Base-by-base conservation (phyloP, 148 eudicot genomes). In the Amaranthus palmeri region DNA sequence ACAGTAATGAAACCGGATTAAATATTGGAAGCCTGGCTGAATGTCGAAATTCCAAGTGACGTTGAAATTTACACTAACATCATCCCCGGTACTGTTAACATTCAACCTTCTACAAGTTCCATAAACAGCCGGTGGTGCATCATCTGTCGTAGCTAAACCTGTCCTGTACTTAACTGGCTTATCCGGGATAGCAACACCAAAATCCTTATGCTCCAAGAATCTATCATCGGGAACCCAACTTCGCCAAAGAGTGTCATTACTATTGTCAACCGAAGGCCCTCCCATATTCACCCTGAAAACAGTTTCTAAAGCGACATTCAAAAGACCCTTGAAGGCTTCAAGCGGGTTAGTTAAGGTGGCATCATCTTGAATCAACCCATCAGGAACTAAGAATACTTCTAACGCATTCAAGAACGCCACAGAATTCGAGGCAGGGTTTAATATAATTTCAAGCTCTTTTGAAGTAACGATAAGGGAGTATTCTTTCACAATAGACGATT, bases 251-350 rank as follows among this genome's bases (percentile, higher is more conserved):
- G 87, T 85, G 76, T 92, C 97, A 77, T 88, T 92, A 53, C 17
- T 50, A 11, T 73, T 72, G 8, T 85, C 72, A 58, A 90, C 85
- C 0, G 40, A 50, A 2, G 91, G 81, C 18, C 96, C 97, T 40
- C 97, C 96, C 91, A 92, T 88, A 67, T 92, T 92, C 25, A 90
- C 85, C 89, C 97, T 74, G 10, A 74, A 81, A 69, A 86, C 82
- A 0, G 87, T 90, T 72, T 88, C 88, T 14, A 90, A 44, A 10
- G 92, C 89, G 75, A 83, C 80, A 0, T 56, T 47, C 8, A 59
- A 25, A 66, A 92, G 70, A 60, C 97, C 92, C 10, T 63, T 67
- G 70, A 74, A 89, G 44, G 25, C 8, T 43, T 74, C 74, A 6
- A 79, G 25, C 10, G 89, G 87, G 66, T 63, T 81, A 61, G 79